Evolutionary conservation across 495 filamentous ascomycete species (phyloP).

Genomic region (Aspergillus biplanus): DNA sequence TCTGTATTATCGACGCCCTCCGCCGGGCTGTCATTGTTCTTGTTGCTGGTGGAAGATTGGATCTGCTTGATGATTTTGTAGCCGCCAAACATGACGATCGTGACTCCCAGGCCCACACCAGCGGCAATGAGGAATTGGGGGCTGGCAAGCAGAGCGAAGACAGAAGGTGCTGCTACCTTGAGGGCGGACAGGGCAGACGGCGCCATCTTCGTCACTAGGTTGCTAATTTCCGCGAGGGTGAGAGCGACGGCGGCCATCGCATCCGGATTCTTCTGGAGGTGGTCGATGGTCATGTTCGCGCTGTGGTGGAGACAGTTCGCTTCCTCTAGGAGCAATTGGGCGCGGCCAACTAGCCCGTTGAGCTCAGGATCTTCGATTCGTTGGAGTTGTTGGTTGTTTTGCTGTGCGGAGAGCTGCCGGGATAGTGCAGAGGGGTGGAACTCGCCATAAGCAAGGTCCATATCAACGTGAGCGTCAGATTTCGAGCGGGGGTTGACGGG

Average conservation of each 20-base stretch:
- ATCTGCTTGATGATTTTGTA: conserved; percentile 96
- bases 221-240: conserved; percentile 88
- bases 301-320: conserved; percentile 85
- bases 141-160: conserved; percentile 83
- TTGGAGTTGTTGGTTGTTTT: conserved; percentile 25
- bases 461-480: conserved; percentile 71
- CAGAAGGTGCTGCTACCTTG: conserved; percentile 77
- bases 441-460: conserved; percentile 84
- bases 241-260: conserved; percentile 93
- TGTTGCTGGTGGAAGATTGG: conserved; percentile 34
- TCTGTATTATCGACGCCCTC: conserved; percentile 9
- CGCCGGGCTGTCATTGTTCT: conserved; percentile 7
- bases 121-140: conserved; percentile 94
- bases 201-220: conserved; percentile 79
- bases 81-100: conserved; percentile 90
- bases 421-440: conserved; percentile 45
- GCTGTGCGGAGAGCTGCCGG: conserved; percentile 32
- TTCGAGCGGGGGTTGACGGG: conserved; percentile 39
- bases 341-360: conserved; percentile 63
- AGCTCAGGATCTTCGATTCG: conserved; percentile 60
- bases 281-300: conserved; percentile 80
- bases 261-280: conserved; percentile 87
- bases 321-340: conserved; percentile 77
- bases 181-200: conserved; percentile 74
- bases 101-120: conserved; percentile 85